phyloP scores from a whole-genome alignment of 2,329 filamentous ascomycete species.

The Plenodomus tracheiphilus region DNA sequence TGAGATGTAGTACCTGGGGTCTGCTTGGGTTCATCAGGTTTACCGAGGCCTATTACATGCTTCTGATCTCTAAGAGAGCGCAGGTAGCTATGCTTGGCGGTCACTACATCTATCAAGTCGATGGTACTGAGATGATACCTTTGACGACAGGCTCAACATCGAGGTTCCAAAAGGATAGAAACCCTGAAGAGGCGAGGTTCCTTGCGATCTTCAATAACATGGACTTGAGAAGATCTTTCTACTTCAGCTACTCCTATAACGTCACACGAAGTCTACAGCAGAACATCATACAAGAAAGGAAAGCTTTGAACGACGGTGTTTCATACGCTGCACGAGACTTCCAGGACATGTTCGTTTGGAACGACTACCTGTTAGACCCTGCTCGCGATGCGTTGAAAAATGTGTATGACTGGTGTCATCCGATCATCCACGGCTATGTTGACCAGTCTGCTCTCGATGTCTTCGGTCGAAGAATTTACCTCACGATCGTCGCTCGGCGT shows the following conservation, averaged over 20 bases:
- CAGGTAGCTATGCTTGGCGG: conserved; percentile 96
- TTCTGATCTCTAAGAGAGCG: conserved; percentile 92
- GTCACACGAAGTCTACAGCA: conserved; percentile 89
- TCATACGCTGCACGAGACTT: conserved; percentile 66
- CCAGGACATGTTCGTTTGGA: conserved; percentile 99
- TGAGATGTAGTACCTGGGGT: conserved; percentile 91
- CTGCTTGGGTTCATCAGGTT: conserved; percentile 94
- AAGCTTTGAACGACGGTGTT: conserved; percentile 67
- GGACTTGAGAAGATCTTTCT: conserved; percentile 88
- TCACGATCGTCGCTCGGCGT: conserved; percentile 89
- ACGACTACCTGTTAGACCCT: conserved; percentile 82
- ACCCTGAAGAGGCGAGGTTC: conserved; percentile 87
- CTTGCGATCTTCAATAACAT: conserved; percentile 87
- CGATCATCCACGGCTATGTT: conserved; percentile 94
- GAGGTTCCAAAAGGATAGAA: conserved; percentile 76
- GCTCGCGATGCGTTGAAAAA: conserved; percentile 71
- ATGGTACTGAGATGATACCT: conserved; percentile 88
- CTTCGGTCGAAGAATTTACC: conserved; percentile 85
- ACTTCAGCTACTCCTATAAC: conserved; percentile 98
- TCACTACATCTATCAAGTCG: conserved; percentile 93
- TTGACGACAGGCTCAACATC: conserved; percentile 71
- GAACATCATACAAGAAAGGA: conserved; percentile 82
- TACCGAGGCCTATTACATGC: conserved; percentile 95
- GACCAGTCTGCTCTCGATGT: conserved; percentile 77
- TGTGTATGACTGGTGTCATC: conserved; percentile 93